Conservation (phyloP, 441 rosid genomes). For the Biscutella laevigata region DNA sequence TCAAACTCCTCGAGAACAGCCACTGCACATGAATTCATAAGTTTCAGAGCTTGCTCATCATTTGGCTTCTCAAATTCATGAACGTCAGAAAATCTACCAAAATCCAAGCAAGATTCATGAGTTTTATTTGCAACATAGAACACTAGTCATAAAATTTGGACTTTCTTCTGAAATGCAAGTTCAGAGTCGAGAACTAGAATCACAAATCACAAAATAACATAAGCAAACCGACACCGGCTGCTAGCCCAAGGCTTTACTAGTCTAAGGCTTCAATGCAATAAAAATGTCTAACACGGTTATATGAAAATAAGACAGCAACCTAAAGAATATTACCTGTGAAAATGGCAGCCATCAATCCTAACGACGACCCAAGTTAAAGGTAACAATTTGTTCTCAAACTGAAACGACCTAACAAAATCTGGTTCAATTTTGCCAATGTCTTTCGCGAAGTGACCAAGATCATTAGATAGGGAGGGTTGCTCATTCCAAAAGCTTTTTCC, state of each 20-base stretch:
- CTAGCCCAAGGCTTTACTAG: not conserved
- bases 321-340: slow-evolving; percentile 60
- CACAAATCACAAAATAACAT: not conserved
- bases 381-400: slow-evolving; percentile 66
- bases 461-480: slow-evolving; percentile 40
- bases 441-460: slow-evolving; percentile 49
- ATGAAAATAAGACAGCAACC: not conserved
- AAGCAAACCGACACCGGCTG: not conserved
- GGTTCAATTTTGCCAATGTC: slow-evolving; percentile 53
- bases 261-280: slow-evolving; percentile 2
- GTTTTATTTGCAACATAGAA: slow-evolving; percentile 22
- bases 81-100: slow-evolving; percentile 74
- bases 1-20: slow-evolving; percentile 60
- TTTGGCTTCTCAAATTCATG: slow-evolving; percentile 90
- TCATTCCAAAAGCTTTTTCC: slow-evolving; percentile 70
- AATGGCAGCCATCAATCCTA: slow-evolving; percentile 91
- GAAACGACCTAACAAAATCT: slow-evolving; percentile 55
- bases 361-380: slow-evolving; percentile 75
- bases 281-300: not conserved
- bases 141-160: not conserved
- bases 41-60: slow-evolving; percentile 77
- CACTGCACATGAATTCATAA: slow-evolving; percentile 87
- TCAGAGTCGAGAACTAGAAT: slow-evolving; percentile 3
- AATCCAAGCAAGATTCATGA: slow-evolving; percentile 24
- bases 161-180: not conserved